phyloP scores from a whole-genome alignment of 352 stramenopile genomes.

The Aphanomyces euteiches region DNA sequence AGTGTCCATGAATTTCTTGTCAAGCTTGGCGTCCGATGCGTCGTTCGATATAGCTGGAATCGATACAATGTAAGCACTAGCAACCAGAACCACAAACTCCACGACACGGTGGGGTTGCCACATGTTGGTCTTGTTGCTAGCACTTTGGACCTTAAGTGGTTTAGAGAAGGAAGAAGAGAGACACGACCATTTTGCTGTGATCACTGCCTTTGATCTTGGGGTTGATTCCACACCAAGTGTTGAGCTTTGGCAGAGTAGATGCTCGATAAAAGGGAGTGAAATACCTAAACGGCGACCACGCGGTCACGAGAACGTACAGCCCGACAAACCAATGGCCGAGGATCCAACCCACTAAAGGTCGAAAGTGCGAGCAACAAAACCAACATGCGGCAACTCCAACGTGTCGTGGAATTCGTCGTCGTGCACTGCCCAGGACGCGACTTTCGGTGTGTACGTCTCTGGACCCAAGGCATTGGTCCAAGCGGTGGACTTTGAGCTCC shows the following conservation, averaged over 20 bases:
- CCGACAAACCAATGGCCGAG: slow-evolving; percentile 14
- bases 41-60: not conserved
- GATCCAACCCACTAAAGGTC: slow-evolving; percentile 35
- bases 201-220: slow-evolving; percentile 34
- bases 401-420: slow-evolving; percentile 69
- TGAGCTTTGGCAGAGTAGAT: not conserved
- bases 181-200: slow-evolving; percentile 43
- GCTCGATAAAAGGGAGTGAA: slow-evolving; percentile 7
- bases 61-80: slow-evolving; percentile 37
- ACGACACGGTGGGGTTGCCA: slow-evolving; percentile 78
- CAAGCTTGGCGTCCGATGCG: no score
- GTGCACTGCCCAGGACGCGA: slow-evolving; percentile 33
- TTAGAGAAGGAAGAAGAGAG: slow-evolving; percentile 49
- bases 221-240: slow-evolving; percentile 22
- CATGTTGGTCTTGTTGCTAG: slow-evolving; percentile 31
- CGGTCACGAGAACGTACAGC: not conserved
- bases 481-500: slow-evolving; percentile 53
- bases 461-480: slow-evolving; percentile 57
- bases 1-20: no score
- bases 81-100: slow-evolving; percentile 65
- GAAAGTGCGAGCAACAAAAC: slow-evolving; percentile 37
- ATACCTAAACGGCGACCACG: not conserved
- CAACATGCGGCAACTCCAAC: slow-evolving; percentile 68
- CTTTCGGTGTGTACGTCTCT: slow-evolving; percentile 73
- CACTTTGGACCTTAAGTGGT: slow-evolving; percentile 63